Evolutionary conservation across 108 stramenopile species (phyloP).

Genomic region (Pseudonitzschia pungens): DNA sequence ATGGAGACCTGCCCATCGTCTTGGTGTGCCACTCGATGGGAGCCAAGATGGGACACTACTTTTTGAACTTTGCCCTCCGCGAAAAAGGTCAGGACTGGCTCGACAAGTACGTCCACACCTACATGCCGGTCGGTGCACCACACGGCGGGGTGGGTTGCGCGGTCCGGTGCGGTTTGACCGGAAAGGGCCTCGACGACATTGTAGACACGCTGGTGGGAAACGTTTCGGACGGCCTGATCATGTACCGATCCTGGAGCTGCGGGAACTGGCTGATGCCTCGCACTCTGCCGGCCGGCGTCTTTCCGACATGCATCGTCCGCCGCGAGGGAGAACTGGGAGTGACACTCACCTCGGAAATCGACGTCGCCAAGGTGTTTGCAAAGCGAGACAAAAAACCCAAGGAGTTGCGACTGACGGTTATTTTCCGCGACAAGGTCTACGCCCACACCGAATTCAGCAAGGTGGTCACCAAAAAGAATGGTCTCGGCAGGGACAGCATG

Average conservation of each 20-base stretch:
- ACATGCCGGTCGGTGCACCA: slow-evolving; percentile 66
- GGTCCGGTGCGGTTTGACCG: slow-evolving; percentile 42
- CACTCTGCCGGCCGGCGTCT: slow-evolving; percentile 22
- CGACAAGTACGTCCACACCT: slow-evolving; percentile 50
- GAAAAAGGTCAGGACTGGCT: slow-evolving; percentile 50
- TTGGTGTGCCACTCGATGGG: slow-evolving; percentile 43
- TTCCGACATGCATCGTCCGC: slow-evolving; percentile 19
- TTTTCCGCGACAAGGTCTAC: slow-evolving; percentile 2
- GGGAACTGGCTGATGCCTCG: slow-evolving; percentile 55
- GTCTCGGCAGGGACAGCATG: background rate
- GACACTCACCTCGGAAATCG: slow-evolving; percentile 12
- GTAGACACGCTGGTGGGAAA: slow-evolving; percentile 49
- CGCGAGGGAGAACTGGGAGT: slow-evolving; percentile 22
- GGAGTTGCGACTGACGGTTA: slow-evolving; percentile 10
- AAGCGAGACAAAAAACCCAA: slow-evolving; percentile 14
- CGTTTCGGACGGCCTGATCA: slow-evolving; percentile 45
- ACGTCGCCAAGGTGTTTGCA: slow-evolving; percentile 7
- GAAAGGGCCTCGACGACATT: slow-evolving; percentile 21
- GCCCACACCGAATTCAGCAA: background rate
- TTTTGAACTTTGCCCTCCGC: slow-evolving; percentile 34
- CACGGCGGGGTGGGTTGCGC: slow-evolving; percentile 60
- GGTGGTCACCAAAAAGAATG: background rate
- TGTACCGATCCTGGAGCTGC: slow-evolving; percentile 55
- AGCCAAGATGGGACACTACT: slow-evolving; percentile 37
- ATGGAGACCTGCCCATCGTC: slow-evolving; percentile 30